phyloP scores from a whole-genome alignment of 2,329 filamentous ascomycete species.

The Ophiostoma tasmaniense region DNA sequence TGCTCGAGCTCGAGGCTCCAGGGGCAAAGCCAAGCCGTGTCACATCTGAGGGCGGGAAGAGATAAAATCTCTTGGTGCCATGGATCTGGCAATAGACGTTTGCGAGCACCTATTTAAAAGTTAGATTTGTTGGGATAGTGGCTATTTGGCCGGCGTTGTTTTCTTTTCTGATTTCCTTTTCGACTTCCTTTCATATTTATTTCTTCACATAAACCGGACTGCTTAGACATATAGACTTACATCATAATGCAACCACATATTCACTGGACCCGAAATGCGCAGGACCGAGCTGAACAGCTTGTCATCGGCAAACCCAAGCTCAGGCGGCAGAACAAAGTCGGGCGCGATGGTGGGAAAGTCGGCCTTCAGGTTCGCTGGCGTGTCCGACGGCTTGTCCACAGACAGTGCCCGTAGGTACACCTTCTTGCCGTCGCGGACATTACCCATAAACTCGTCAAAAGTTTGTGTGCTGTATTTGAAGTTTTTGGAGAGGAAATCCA shows the following conservation, averaged over 20 bases:
- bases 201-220: neutral
- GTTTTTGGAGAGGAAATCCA: conserved; percentile 80
- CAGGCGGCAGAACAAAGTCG: conserved; percentile 62
- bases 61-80: conserved; percentile 62
- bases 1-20: conserved; percentile 69
- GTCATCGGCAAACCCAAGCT: conserved; percentile 50
- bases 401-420: conserved; percentile 77
- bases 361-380: conserved; percentile 57
- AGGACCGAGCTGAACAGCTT: conserved; percentile 70
- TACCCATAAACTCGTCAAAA: conserved; percentile 59
- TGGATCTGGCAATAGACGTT: conserved; percentile 75
- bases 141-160: neutral
- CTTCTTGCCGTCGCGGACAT: conserved; percentile 48
- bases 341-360: conserved; percentile 63
- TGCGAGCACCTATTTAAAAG: conserved; percentile 58
- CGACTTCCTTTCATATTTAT: neutral
- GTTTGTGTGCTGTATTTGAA: conserved; percentile 63
- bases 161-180: neutral
- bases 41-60: conserved; percentile 74
- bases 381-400: conserved; percentile 54
- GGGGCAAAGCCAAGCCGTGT: conserved; percentile 60
- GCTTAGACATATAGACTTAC: conserved; percentile 34
- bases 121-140: neutral
- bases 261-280: conserved; percentile 68
- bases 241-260: conserved; percentile 89